Percentiles rank a stretch among this genome's conserved stretches.
Conservation (phyloP, 257 asterid species). For the Solanum sejunctum region DNA sequence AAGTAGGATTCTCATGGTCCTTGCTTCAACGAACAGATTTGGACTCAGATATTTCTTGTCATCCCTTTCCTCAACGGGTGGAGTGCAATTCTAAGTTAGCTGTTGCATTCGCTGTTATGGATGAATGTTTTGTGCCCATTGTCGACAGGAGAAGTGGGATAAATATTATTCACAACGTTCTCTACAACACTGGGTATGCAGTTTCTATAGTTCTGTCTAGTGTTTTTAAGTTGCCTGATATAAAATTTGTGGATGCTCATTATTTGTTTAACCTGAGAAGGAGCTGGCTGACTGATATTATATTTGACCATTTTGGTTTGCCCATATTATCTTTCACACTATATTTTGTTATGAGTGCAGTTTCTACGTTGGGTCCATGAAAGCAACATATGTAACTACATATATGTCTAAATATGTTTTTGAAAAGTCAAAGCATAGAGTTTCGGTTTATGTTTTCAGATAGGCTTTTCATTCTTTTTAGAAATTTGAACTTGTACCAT, state of each 20-base stretch:
- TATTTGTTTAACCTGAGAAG: background rate
- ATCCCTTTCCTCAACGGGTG: slow-evolving; percentile 12
- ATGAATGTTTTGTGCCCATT: slow-evolving; percentile 91
- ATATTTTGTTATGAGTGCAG: background rate
- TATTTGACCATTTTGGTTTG: background rate
- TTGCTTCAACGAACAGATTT: slow-evolving; percentile 62
- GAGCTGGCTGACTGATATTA: background rate
- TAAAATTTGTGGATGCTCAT: background rate
- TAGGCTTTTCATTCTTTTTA: background rate
- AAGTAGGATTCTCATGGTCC: slow-evolving; percentile 4
- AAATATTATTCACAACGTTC: slow-evolving; percentile 32
- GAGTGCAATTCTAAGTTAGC: slow-evolving; percentile 68
- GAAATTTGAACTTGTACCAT: background rate
- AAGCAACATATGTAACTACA: background rate
- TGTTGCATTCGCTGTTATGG: slow-evolving; percentile 78
- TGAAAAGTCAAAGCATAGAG: background rate
- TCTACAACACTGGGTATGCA: slow-evolving; percentile 11
- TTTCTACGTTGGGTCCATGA: background rate
- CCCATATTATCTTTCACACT: background rate
- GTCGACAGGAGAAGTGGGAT: slow-evolving; percentile 82
- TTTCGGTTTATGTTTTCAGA: background rate
- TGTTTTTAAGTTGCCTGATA: background rate
- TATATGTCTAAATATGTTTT: background rate
- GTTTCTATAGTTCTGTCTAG: background rate
- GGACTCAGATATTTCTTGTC: slow-evolving; percentile 31